A percentile compares a stretch with the other conserved stretches of the same genome.
Evolutionary conservation across 2,329 filamentous ascomycete genomes (phyloP).

Genomic region (Colletotrichum gloeosporioides): DNA sequence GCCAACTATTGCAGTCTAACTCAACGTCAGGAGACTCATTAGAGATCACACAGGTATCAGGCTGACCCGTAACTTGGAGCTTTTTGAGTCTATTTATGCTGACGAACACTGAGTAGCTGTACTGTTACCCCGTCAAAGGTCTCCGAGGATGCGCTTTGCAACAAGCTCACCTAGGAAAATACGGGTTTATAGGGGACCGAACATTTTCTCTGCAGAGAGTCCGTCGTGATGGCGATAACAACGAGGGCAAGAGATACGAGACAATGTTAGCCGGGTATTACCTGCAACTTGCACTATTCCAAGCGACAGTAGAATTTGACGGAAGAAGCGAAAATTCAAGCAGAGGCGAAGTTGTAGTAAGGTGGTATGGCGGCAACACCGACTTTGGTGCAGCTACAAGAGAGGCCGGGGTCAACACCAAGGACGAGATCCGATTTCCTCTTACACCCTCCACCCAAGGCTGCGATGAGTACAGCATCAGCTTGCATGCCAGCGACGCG

Average conservation of each 20-base stretch:
- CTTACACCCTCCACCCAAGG: background rate
- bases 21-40: background rate
- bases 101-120: background rate
- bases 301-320: background rate
- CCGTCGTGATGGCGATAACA: background rate
- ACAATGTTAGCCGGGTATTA: background rate
- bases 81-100: background rate
- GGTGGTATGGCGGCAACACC: background rate
- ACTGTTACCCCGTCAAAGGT: background rate
- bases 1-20: background rate
- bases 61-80: background rate
- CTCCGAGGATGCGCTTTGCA: background rate
- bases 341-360: background rate
- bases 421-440: background rate
- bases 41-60: background rate
- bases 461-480: slow-evolving; percentile 54
- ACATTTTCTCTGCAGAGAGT: background rate
- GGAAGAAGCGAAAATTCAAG: background rate
- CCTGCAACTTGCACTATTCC: background rate
- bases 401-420: background rate
- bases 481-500: slow-evolving; percentile 64
- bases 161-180: background rate
- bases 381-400: background rate
- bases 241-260: background rate
- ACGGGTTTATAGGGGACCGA: background rate